Evolutionary conservation across 2,329 filamentous ascomycete genomes (phyloP), one percentile per base, ranked within the genome.

Genomic region (Colletotrichum higginsianum): DNA sequence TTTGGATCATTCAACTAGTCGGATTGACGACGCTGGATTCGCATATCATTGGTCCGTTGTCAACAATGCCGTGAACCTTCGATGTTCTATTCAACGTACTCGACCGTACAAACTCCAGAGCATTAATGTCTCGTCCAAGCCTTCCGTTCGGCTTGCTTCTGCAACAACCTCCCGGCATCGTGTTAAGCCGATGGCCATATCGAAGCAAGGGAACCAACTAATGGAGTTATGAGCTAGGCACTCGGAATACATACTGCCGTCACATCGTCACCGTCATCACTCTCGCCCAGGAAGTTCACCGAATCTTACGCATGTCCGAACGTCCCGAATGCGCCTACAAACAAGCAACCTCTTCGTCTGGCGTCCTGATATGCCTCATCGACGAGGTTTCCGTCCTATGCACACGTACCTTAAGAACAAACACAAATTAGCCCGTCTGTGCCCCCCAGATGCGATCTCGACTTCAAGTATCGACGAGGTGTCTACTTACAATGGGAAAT

Each of bases 401-500:
- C 88, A 91, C 47, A 91, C 87, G 77, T 91, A 90, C 74, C 89
- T 90, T 46, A 8, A 66, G 12, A 16, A n/a, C 26, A 15, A 7
- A 52, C 4, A 26, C 3, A n/a, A 15, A 52, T 72, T 26, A 72
- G 56, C 40, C 8, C 23, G 21, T 7, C 5, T 40, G 23, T 11
- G 6, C n/a, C 23, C n/a, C 7, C 26, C 16, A 38, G 15, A n/a
- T 16, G 26, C 35, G 42, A 42, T 53, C 18, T 38, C 40, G 8
- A 38, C 35, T 38, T 38, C 35, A 38, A 38, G 11, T 38, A 9
- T 8, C 35, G 21, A 52, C 18, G 30, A 35, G n/a, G 16, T 21
- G 15, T 11, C n/a, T n/a, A 84, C 88, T 85, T 80, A 91, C 86
- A 91, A 77, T 53, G 88, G 88, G 71, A 91, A 91, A 77, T 91